A percentile compares a stretch with the other conserved stretches of the same genome.
These are phyloP conservation scores for Linnemannia elongata DNA, from an alignment of 192 early-diverging fungal species.

Conservation along the genomic window DNA sequence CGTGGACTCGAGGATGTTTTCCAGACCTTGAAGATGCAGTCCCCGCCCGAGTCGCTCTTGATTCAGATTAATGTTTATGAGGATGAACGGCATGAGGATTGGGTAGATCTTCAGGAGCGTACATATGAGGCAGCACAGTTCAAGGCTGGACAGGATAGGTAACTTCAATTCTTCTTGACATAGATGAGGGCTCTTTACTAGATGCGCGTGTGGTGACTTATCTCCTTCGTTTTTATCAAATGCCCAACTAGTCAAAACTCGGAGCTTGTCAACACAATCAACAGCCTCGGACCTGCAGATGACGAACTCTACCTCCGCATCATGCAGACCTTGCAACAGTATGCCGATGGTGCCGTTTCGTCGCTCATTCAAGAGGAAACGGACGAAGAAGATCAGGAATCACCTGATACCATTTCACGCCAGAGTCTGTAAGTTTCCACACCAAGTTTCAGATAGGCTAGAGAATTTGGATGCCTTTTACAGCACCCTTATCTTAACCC, in stretches of 20 bases:
- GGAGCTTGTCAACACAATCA: slow-evolving; percentile 27
- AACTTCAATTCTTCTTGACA: slow-evolving; percentile 10
- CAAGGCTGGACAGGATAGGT: slow-evolving; percentile 26
- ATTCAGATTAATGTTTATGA: slow-evolving; percentile 60
- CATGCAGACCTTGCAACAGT: slow-evolving; percentile 50
- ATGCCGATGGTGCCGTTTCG: slow-evolving; percentile 31
- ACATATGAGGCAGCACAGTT: slow-evolving; percentile 51
- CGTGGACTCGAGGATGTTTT: slow-evolving; percentile 66
- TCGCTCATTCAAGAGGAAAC: slow-evolving; percentile 33
- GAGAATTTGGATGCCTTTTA: neutral
- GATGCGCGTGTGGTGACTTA: neutral
- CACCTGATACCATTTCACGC: slow-evolving; percentile 18
- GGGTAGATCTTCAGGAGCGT: slow-evolving; percentile 56
- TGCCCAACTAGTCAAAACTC: slow-evolving; percentile 14
- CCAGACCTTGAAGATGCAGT: slow-evolving; percentile 45
- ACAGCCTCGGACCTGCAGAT: slow-evolving; percentile 33
- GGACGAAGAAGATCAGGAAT: slow-evolving; percentile 26
- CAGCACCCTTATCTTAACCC: neutral
- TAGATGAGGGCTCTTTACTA: neutral
- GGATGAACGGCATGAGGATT: slow-evolving; percentile 59
- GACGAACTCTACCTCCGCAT: slow-evolving; percentile 50
- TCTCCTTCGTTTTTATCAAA: neutral
- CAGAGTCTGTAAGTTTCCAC: slow-evolving; percentile 33
- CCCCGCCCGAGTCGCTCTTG: slow-evolving; percentile 59
- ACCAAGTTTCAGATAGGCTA: neutral